Base-by-base conservation (phyloP, 177 flowering plant species). In the Vitis hybrid region DNA sequence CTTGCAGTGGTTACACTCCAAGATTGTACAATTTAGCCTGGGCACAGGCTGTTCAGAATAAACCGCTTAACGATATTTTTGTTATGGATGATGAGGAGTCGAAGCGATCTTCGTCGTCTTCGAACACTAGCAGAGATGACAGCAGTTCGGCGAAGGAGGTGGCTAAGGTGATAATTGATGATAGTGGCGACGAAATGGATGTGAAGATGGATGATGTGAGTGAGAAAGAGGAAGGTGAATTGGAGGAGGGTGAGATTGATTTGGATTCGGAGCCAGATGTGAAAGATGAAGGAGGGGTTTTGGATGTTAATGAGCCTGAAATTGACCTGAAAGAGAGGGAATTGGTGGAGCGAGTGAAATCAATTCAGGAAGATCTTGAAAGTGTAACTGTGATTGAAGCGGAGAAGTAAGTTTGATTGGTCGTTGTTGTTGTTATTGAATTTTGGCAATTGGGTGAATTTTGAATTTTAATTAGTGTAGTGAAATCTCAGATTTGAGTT, bases 221-320 rank as follows among this genome's bases (percentile, higher is more conserved):
- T 32, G 92, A 90, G 72, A 87, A 80, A 76, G 93, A 87, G 73
- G 96, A 91, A 69, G 96, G 91, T 27, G 99, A 95, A 67, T 61
- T 93, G 79, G 99, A 95, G 79, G 99, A 95, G 61, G 99, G 99
- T 35, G 99, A 95, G 88, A 95, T 95, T 82, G 98, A 90, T 73
- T 76, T 87, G 82, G 93, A 91, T 61, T 77, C 87, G 10, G 89
- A 83, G 21, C 58, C 74, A n/a, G 58, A 7, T 18, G 64, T 24
- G 6, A 72, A 69, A 48, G 80, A 10, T 3, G 61, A 67, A 17
- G 72, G 48, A 21, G 67, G 1, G 62, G 70, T 4, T 71, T 73
- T 64, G 51, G 64, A 60, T 50, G 58, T 17, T 35, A 52, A 21
- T 71, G 62, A 11, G 9, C 52, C 61, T 15, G 78, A 56, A 65